Conservation (phyloP, 2,329 filamentous ascomycete genomes). For the Ascochyta clinopodiicola region DNA sequence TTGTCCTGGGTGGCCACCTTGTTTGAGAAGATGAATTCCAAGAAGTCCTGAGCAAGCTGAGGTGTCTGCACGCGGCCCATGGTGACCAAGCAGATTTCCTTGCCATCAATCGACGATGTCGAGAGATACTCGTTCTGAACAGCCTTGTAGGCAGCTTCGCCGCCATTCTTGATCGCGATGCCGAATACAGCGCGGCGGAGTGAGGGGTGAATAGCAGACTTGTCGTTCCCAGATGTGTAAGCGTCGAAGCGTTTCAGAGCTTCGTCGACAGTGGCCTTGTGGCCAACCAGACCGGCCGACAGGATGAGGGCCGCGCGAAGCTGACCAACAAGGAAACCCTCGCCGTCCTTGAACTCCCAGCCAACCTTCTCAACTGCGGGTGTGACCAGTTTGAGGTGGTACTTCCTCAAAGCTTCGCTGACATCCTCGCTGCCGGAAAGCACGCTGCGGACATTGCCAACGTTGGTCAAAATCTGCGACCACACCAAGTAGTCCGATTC, state of each 20-base stretch:
- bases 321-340: slow-evolving; percentile 82
- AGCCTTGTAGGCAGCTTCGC: slow-evolving; percentile 71
- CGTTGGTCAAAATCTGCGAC: slow-evolving; percentile 79
- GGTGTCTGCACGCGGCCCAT: slow-evolving; percentile 76
- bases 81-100: slow-evolving; percentile 80
- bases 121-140: slow-evolving; percentile 85
- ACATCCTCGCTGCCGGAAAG: slow-evolving; percentile 79
- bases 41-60: slow-evolving; percentile 70
- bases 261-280: slow-evolving; percentile 75
- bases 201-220: slow-evolving; percentile 77
- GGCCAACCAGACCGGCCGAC: slow-evolving; percentile 76
- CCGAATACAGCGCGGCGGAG: slow-evolving; percentile 82
- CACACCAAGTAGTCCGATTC: slow-evolving; percentile 90
- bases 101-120: slow-evolving; percentile 87
- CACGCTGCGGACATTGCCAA: slow-evolving; percentile 80
- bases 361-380: slow-evolving; percentile 79
- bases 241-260: slow-evolving; percentile 79
- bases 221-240: slow-evolving; percentile 72
- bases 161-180: slow-evolving; percentile 76
- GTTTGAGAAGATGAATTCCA: slow-evolving; percentile 80
- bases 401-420: slow-evolving; percentile 75
- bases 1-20: slow-evolving; percentile 87
- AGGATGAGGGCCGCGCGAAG: slow-evolving; percentile 82
- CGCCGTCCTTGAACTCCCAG: slow-evolving; percentile 79
- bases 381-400: slow-evolving; percentile 77